Percentiles rank a stretch among this genome's conserved stretches.
Evolutionary conservation across 495 filamentous ascomycete genomes (phyloP).

Genomic region (Penicillium soppii): DNA sequence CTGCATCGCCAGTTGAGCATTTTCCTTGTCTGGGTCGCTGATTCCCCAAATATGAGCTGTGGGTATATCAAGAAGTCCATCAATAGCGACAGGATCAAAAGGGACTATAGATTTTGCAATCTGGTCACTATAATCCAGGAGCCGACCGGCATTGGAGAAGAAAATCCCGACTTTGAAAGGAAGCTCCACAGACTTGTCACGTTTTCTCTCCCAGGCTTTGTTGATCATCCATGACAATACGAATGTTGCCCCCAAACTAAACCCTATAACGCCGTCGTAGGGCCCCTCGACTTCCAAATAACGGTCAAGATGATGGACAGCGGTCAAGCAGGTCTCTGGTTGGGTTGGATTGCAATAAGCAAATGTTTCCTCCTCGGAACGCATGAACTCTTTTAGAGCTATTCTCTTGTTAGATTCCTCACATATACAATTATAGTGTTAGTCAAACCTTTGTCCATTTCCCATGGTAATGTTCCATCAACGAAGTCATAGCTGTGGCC

Average conservation of each 20-base stretch:
- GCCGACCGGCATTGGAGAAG: constrained; percentile 1
- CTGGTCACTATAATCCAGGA: neutral
- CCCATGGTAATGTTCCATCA: constrained; percentile 24
- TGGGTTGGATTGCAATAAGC: constrained; percentile 15
- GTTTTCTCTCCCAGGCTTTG: neutral
- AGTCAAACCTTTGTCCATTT: constrained; percentile 19
- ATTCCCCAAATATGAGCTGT: constrained; percentile 35
- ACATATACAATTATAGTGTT: neutral
- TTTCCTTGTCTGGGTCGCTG: constrained; percentile 12
- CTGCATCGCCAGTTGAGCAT: constrained; percentile 1
- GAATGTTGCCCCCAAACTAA: neutral
- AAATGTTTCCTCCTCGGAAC: constrained; percentile 14
- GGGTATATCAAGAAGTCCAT: constrained; percentile 18
- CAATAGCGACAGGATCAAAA: neutral
- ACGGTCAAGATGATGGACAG: constrained; percentile 12
- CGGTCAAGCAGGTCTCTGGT: constrained; percentile 3
- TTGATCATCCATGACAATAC: neutral
- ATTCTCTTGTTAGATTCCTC: neutral
- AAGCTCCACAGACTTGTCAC: neutral
- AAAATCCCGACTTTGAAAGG: constrained; percentile 17
- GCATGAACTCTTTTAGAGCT: constrained; percentile 7
- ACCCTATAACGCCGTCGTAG: constrained; percentile 12
- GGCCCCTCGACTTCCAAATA: constrained; percentile 12
- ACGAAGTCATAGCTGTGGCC: constrained; percentile 35
- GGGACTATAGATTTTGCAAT: neutral